Evolutionary conservation across 1,139 yeast genomes (phyloP).

Genomic region (Geotrichum siamense): DNA sequence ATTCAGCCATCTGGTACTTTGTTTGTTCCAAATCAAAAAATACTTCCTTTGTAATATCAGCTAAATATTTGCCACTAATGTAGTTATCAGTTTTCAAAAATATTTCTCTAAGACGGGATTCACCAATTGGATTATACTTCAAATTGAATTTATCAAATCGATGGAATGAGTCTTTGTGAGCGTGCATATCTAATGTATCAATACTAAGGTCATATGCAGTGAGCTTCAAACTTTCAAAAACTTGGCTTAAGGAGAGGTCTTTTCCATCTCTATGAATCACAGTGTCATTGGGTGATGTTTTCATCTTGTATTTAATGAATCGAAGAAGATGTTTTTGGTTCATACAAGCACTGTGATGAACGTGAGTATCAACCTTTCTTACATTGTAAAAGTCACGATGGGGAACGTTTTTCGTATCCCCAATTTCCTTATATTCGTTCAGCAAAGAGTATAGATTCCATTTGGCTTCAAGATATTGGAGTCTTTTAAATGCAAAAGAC

Average conservation of each 20-base stretch:
- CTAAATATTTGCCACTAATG: constrained; percentile 79
- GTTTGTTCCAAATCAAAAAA: constrained; percentile 85
- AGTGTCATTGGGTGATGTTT: constrained; percentile 73
- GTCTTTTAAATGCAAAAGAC: constrained; percentile 87
- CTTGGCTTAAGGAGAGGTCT: constrained; percentile 76
- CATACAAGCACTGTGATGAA: constrained; percentile 98
- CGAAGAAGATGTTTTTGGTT: constrained; percentile 93
- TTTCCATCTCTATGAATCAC: constrained; percentile 93
- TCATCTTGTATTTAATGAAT: constrained; percentile 84
- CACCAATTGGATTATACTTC: constrained; percentile 97
- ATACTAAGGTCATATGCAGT: constrained; percentile 93
- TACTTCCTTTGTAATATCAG: constrained; percentile 92
- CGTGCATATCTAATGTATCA: constrained; percentile 98
- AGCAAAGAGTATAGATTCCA: constrained; percentile 86
- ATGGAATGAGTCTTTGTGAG: constrained; percentile 96
- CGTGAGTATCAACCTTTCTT: constrained; percentile 97
- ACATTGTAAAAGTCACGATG: constrained; percentile 97
- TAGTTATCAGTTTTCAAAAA: constrained; percentile 93
- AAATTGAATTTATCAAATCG: constrained; percentile 94
- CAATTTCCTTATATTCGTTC: constrained; percentile 88
- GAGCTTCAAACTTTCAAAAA: constrained; percentile 79
- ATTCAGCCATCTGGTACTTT: constrained; percentile 95
- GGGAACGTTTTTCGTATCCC: constrained; percentile 75
- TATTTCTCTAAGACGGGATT: constrained; percentile 90
- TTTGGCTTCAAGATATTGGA: constrained; percentile 90